A percentile compares a stretch with the other conserved stretches of the same genome.
These are phyloP conservation scores for Aciculosporium take DNA, from an alignment of 2,329 filamentous ascomycete species.

Conservation along the genomic window DNA sequence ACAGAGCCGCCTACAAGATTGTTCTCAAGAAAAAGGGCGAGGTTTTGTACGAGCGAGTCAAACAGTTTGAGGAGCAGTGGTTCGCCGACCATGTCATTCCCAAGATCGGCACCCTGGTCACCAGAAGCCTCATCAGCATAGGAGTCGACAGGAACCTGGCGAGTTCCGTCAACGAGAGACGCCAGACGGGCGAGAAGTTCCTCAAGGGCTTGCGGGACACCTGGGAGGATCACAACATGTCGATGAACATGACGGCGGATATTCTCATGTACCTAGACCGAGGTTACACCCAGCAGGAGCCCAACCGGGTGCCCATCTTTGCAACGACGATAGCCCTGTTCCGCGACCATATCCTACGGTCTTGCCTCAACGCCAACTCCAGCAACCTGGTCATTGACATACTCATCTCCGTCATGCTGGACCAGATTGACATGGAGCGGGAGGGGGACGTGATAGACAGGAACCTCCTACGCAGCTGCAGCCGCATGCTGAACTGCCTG, in stretches of 20 bases:
- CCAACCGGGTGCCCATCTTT: conserved; percentile 63
- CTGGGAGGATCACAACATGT: conserved; percentile 82
- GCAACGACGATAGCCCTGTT: conserved; percentile 76
- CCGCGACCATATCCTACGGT: conserved; percentile 67
- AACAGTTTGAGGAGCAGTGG: conserved; percentile 69
- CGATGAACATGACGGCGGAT: conserved; percentile 94
- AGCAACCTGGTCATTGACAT: conserved; percentile 52
- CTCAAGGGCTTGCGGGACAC: conserved; percentile 59
- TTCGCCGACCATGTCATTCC: conserved; percentile 60
- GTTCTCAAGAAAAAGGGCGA: conserved; percentile 79
- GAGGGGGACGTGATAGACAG: conserved; percentile 82
- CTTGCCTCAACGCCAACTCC: conserved; percentile 32
- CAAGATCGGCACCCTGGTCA: conserved; percentile 56
- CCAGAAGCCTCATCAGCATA: conserved; percentile 47
- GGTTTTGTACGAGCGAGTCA: conserved; percentile 66
- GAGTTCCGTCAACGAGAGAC: conserved; percentile 61
- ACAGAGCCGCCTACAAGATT: conserved; percentile 86
- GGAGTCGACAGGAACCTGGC: conserved; percentile 41
- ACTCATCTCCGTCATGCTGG: conserved; percentile 68
- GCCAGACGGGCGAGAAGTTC: conserved; percentile 71
- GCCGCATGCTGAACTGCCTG: conserved; percentile 78
- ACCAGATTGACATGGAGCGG: conserved; percentile 85
- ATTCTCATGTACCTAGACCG: conserved; percentile 97
- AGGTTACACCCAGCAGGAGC: conserved; percentile 55
- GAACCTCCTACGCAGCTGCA: conserved; percentile 64